These are phyloP conservation scores for Acanthamoeba healyi DNA, from an alignment of 208 protist species.

Conservation along the genomic window DNA sequence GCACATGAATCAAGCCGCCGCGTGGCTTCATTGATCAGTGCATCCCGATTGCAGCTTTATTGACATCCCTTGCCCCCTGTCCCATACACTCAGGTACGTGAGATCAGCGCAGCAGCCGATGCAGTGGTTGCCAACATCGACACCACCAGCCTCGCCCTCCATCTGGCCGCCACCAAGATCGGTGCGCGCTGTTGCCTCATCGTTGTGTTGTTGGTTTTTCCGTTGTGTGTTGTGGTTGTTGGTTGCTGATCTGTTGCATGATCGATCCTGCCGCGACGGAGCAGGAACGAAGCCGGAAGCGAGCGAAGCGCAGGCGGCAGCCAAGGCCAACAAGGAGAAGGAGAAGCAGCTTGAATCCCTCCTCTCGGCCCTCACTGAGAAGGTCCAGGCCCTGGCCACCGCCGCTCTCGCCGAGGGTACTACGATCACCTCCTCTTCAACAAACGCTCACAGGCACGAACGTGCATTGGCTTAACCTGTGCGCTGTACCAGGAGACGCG, in stretches of 20 bases:
- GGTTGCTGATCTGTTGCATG: too few species aligned
- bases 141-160: conserved; percentile 67
- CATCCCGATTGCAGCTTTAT: too few species aligned
- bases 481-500: neutral
- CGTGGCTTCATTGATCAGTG: too few species aligned
- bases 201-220: neutral
- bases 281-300: conserved; percentile 66
- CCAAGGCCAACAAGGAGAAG: conserved; percentile 56
- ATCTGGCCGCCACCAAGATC: conserved; percentile 38
- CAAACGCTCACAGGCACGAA: neutral
- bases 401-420: neutral
- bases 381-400: neutral
- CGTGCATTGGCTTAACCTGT: neutral
- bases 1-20: too few species aligned
- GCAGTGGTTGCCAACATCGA: conserved; percentile 6
- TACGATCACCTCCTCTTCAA: neutral
- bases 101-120: conserved; percentile 25
- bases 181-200: neutral
- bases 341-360: neutral
- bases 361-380: conserved; percentile 23
- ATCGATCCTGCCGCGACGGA: too few species aligned
- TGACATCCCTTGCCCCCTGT: neutral
- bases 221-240: neutral
- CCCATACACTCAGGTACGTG: neutral
- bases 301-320: conserved; percentile 16